Evolutionary conservation across 306 rosid species (phyloP), one percentile per base, ranked within the genome.

Genomic region (Pterocarpus santalinus): DNA sequence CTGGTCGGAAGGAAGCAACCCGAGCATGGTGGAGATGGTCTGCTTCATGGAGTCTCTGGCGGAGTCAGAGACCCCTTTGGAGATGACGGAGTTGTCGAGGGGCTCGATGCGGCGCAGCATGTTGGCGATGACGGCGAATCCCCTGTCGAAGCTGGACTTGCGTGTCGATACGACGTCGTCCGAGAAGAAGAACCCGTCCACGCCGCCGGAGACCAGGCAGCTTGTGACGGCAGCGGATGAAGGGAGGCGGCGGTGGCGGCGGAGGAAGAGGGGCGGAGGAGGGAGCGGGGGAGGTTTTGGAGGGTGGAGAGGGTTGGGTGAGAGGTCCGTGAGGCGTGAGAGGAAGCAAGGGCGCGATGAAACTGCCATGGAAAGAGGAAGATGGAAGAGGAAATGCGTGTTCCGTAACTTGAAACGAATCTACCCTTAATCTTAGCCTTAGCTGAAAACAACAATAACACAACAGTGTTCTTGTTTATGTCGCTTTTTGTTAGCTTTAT

Each of bases 21-120:
- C 99, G 4, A 96, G 89, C 98, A 93, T 96, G 8, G 97, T 88
- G 16, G 98, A 96, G 65, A 96, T 93, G n/a, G 99, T 96, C 80
- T 93, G 93, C 83, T 93, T 95, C 98, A 96, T 96, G 53, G 98
- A 93, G 72, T 93, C 97, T 85, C 80, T 88, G 7, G 99, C 92
- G 3, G 90, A 65, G 52, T 91, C 93, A 5, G 98, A 92, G 8
- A 93, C 94, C 17, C 97, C 99, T 73, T 92, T 87, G 53, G 98
- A 90, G 76, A 96, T 90, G 49, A 89, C 97, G 84, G 97, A 86
- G 35, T 85, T 86, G 73, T 96, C 98, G 52, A 96, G 86, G 13
- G 97, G 99, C 32, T 96, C 92, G 58, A 96, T 90, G 60, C 93
- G 92, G 70, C 88, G 87, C 2, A 96, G 90, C 97, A 96, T 88